Conservation (phyloP, 2,329 filamentous ascomycete species). For the Hymenoscyphus repandus region DNA sequence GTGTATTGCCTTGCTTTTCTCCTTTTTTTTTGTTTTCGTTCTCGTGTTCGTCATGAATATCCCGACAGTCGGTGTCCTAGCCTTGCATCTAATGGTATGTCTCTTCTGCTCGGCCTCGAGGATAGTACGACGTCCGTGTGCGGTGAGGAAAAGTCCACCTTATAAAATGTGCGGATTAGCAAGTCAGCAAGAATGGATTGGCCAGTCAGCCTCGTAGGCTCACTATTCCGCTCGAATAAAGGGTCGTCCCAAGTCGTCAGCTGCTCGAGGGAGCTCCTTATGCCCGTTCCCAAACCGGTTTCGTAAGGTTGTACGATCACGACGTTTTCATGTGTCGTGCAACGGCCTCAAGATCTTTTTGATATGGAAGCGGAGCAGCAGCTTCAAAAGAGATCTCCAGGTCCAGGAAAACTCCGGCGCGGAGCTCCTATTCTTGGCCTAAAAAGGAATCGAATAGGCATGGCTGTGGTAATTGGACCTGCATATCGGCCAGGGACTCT, state of each 20-base stretch:
- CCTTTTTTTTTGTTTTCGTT: neutral
- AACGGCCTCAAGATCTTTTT: constrained; percentile 3
- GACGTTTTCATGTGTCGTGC: constrained; percentile 11
- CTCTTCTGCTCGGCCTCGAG: constrained; percentile 2
- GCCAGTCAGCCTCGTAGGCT: constrained; percentile 1
- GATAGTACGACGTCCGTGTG: neutral
- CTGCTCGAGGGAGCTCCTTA: constrained; percentile 12
- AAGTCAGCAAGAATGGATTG: neutral
- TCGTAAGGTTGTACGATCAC: constrained; percentile 15
- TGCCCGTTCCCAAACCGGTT: constrained; percentile 11
- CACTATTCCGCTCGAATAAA: constrained; percentile 9
- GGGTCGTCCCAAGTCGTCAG: constrained; percentile 12
- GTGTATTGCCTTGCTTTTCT: neutral
- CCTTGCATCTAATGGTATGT: neutral
- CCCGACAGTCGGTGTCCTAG: neutral
- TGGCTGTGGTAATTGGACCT: neutral
- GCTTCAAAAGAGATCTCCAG: neutral
- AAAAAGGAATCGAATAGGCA: neutral
- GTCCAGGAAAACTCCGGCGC: neutral
- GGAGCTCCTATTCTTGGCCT: neutral
- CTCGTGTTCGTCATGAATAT: neutral
- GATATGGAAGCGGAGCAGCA: constrained; percentile 3
- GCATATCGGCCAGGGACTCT: neutral
- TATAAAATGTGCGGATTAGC: neutral
- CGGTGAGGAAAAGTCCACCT: neutral